A percentile compares a stretch with the other conserved stretches of the same genome.
These are phyloP conservation scores for Raphanus hybrid DNA, from an alignment of 441 rosid species.

Conservation along the genomic window DNA sequence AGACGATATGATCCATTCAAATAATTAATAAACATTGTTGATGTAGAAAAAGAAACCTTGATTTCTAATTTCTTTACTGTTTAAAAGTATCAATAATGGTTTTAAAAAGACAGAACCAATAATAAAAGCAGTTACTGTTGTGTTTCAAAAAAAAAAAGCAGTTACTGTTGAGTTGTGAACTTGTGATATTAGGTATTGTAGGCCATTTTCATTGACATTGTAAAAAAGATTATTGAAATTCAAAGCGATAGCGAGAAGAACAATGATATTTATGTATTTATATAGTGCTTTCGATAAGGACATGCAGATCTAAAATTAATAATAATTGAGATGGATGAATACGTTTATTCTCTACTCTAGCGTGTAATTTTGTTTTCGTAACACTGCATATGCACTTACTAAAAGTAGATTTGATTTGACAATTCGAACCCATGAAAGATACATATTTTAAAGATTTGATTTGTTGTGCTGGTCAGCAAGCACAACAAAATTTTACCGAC, in stretches of 20 bases:
- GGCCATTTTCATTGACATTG: slow-evolving; percentile 28
- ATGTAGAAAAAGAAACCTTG: background rate
- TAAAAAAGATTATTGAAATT: slow-evolving; percentile 15
- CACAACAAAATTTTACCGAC: slow-evolving; percentile 40
- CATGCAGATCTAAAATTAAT: slow-evolving; percentile 3
- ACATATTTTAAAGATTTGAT: too few relatives aligned
- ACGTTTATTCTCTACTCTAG: background rate
- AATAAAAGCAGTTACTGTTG: slow-evolving; percentile 24
- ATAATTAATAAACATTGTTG: background rate
- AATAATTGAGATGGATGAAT: slow-evolving; percentile 32
- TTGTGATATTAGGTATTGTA: slow-evolving; percentile 30
- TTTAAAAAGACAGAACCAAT: background rate
- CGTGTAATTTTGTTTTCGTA: slow-evolving; percentile 14
- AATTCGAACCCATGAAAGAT: slow-evolving; percentile 34
- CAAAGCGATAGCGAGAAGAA: background rate
- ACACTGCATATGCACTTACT: slow-evolving; percentile 16
- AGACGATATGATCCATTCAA: background rate
- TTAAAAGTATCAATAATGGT: background rate
- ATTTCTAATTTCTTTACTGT: background rate
- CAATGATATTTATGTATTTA: slow-evolving; percentile 11
- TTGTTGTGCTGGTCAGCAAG: too few relatives aligned
- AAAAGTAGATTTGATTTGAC: slow-evolving; percentile 40
- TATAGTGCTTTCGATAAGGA: slow-evolving; percentile 32
- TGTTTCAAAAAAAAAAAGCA: slow-evolving; percentile 14
- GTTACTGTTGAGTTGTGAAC: slow-evolving; percentile 28